Conservation (phyloP, 2,329 filamentous ascomycete genomes). For the Camptophora hylomeconis region DNA sequence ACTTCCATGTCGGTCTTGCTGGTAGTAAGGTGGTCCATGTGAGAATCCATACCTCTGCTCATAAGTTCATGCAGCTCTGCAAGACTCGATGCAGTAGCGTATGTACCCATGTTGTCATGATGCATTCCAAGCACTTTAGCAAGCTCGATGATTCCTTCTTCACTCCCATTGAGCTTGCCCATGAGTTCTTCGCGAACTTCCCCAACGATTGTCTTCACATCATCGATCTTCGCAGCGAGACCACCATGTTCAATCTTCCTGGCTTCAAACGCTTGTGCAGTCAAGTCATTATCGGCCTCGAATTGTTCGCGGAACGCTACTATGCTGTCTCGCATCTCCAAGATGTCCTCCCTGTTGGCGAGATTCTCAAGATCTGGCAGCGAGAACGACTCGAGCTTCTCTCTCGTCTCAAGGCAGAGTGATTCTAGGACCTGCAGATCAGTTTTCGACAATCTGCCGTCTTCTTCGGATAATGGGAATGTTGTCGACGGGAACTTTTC, state of each 20-base stretch:
- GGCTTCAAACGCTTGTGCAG: constrained; percentile 67
- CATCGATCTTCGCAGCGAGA: constrained; percentile 63
- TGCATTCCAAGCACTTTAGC: constrained; percentile 53
- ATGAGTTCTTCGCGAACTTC: constrained; percentile 67
- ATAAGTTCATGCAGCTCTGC: constrained; percentile 63
- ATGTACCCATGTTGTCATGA: constrained; percentile 42
- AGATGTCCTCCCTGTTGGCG: constrained; percentile 63
- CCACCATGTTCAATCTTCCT: constrained; percentile 72
- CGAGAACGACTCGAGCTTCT: constrained; percentile 58
- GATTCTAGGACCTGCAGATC: constrained; percentile 72
- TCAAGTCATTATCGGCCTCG: constrained; percentile 56
- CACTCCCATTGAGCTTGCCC: constrained; percentile 62
- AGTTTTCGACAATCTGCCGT: constrained; percentile 56
- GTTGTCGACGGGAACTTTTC: constrained; percentile 52
- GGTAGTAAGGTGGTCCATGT: constrained; percentile 64
- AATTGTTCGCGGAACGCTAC: constrained; percentile 59
- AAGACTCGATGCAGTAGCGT: constrained; percentile 44
- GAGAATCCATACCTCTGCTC: constrained; percentile 76
- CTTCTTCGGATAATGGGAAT: constrained; percentile 29
- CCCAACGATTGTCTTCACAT: constrained; percentile 64
- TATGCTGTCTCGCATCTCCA: constrained; percentile 55
- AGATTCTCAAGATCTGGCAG: constrained; percentile 58
- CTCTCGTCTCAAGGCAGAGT: constrained; percentile 74
- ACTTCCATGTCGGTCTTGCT: constrained; percentile 66
- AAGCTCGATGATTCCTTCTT: constrained; percentile 43